Evolutionary conservation across 2,329 filamentous ascomycete genomes (phyloP).

Genomic region (Leptosphaerulina australis): DNA sequence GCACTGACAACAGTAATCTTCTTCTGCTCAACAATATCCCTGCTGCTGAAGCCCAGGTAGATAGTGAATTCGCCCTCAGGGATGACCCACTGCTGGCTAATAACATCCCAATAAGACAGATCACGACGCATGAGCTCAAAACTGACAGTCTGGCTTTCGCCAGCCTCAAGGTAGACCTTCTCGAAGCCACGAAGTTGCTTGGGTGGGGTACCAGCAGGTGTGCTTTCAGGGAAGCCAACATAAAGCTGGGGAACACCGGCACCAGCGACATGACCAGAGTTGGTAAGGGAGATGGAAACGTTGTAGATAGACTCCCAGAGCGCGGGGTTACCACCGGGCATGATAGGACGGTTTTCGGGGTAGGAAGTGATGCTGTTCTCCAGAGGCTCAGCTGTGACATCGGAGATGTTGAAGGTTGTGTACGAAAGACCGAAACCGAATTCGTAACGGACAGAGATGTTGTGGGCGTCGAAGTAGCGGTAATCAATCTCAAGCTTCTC

Average conservation of each 20-base stretch:
- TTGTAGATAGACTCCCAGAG: conserved; percentile 73
- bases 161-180: conserved; percentile 59
- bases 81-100: conserved; percentile 76
- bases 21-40: conserved; percentile 31
- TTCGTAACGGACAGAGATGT: conserved; percentile 73
- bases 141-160: conserved; percentile 68
- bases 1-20: conserved; percentile 28
- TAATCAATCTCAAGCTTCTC: conserved; percentile 78
- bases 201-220: conserved; percentile 63
- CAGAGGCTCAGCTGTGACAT: conserved; percentile 63
- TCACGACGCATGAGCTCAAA: conserved; percentile 77
- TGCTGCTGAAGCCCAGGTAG: conserved; percentile 36
- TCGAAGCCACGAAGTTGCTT: conserved; percentile 57
- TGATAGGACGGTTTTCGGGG: conserved; percentile 54
- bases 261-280: conserved; percentile 66
- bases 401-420: conserved; percentile 75
- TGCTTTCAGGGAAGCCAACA: conserved; percentile 57
- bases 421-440: conserved; percentile 80
- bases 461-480: conserved; percentile 70
- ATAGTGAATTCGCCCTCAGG: conserved; percentile 49
- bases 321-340: conserved; percentile 49
- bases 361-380: conserved; percentile 65
- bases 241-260: conserved; percentile 64
- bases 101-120: conserved; percentile 82
- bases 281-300: conserved; percentile 69